Base-by-base conservation (phyloP, 2,329 filamentous ascomycete genomes). In the Fusarium nisikadoi region DNA sequence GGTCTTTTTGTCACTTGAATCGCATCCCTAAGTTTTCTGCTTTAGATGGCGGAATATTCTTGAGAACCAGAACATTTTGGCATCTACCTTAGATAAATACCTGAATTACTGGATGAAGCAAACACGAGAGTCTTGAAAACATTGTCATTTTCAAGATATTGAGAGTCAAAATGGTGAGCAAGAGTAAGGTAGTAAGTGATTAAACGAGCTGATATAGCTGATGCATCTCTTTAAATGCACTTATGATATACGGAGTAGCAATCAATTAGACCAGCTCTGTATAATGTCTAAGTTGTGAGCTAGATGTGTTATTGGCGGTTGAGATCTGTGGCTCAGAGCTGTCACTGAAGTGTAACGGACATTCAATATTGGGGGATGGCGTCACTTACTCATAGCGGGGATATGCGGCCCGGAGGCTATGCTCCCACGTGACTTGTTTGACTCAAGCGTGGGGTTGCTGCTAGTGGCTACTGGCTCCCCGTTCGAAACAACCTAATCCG, bases 381-480 rank as follows among this genome's bases (percentile, higher is more conserved):
- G 42, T 64, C 57, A 56, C 25, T 60, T 49, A 53, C 42, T 69
- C 11, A 38, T 55, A 39, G 53, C 39, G 46, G 69, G 59, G 64
- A 46, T 61, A 17, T 9, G 25, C 42, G 42, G 49, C 25, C 49
- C 49, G 49, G 25, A 23, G 20, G 11, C 4, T 4, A 2, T 8
- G 11, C 20, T 12, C n/a, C 16, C 65, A 68, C 65, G 65, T 68
- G 65, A 68, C 46, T 25, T 14, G 0, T 17, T 16, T 42, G n/a
- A 27, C 33, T 45, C 27, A 13, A 60, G 17, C 56, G 35, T 68
- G 52, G 53, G 64, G 43, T 72, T 45, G 43, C 52, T 36, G 52
- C 27, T 54, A 63, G 58, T 39, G 55, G 58, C 67, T 47, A 60
- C 49, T 53, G 68, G 65, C 59, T 71, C 69, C 62, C 62, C 67